Conservation (phyloP, 1,284 basidiomycete genomes). For the Ustilago xerochloae region DNA sequence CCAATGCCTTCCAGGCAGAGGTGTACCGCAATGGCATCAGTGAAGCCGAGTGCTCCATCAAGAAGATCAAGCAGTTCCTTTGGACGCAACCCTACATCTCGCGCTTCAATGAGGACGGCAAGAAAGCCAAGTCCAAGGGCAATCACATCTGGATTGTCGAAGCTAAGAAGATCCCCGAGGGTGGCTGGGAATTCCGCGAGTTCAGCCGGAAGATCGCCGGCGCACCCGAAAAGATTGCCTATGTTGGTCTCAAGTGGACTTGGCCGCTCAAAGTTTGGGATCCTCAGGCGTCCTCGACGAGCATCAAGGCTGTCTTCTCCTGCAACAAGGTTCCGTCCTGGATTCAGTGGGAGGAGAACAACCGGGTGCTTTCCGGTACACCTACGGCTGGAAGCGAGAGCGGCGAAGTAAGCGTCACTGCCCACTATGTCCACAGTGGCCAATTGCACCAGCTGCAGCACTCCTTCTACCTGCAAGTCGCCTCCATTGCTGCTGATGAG, state of each 20-base stretch:
- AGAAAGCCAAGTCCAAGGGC: conserved; percentile 99
- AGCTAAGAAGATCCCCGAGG: conserved; percentile 82
- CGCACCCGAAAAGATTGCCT: conserved; percentile 74
- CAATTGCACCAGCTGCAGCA: conserved; percentile 62
- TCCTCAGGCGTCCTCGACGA: conserved; percentile 75
- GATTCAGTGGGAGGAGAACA: conserved; percentile 82
- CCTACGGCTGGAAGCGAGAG: conserved; percentile 50
- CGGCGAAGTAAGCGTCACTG: conserved; percentile 58
- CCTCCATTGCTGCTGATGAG: conserved; percentile 37
- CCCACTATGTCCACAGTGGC: conserved; percentile 58
- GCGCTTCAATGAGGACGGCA: conserved; percentile 96
- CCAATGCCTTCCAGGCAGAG: conserved; percentile 93
- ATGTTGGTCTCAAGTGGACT: conserved; percentile 78
- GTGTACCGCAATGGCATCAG: conserved; percentile 73
- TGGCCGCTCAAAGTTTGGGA: conserved; percentile 98
- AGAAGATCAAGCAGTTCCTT: conserved; percentile 87
- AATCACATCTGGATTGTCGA: conserved; percentile 99
- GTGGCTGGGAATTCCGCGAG: conserved; percentile 87
- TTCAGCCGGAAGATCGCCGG: conserved; percentile 74
- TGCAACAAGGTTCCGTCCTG: conserved; percentile 85
- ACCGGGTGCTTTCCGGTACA: conserved; percentile 57
- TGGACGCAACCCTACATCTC: conserved; percentile 93
- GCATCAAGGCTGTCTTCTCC: conserved; percentile 79
- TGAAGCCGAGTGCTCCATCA: conserved; percentile 72
- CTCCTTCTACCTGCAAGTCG: conserved; percentile 60